phyloP scores from a whole-genome alignment of 805 yeast genomes.

The Metschnikowia cerradonensis region DNA sequence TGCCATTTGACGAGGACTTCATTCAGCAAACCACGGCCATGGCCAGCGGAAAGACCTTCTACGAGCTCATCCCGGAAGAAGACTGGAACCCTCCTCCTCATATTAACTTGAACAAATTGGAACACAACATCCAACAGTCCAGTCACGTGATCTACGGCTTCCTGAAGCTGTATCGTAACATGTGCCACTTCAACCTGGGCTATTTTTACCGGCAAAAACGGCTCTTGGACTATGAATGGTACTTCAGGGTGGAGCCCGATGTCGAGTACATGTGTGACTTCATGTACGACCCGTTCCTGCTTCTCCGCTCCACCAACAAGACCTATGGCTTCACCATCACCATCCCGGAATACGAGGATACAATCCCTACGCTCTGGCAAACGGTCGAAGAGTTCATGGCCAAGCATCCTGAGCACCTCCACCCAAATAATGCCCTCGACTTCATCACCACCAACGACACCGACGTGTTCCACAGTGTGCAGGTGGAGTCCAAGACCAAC shows the following conservation, averaged over 20 bases:
- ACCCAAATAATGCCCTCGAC: constrained; percentile 43
- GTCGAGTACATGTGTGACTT: constrained; percentile 55
- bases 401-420: constrained; percentile 42
- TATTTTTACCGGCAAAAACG: constrained; percentile 47
- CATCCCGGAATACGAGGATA: constrained; percentile 49
- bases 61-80: constrained; percentile 36
- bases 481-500: constrained; percentile 11
- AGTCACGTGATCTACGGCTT: constrained; percentile 43
- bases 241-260: constrained; percentile 61
- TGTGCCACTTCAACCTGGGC: constrained; percentile 77
- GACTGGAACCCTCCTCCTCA: constrained; percentile 41
- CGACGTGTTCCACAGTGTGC: constrained; percentile 18
- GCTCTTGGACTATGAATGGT: constrained; percentile 47
- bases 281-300: constrained; percentile 49
- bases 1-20: constrained; percentile 38
- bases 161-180: constrained; percentile 49
- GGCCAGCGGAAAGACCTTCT: constrained; percentile 41
- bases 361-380: constrained; percentile 50
- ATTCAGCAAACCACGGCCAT: constrained; percentile 40
- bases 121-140: constrained; percentile 22
- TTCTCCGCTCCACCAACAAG: constrained; percentile 40
- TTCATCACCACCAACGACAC: constrained; percentile 45
- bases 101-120: constrained; percentile 29
- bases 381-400: constrained; percentile 44
- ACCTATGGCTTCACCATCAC: constrained; percentile 50